These are phyloP conservation scores for Fusarium sp. DNA, from an alignment of 2,329 filamentous ascomycete genomes.

Conservation along the genomic window DNA sequence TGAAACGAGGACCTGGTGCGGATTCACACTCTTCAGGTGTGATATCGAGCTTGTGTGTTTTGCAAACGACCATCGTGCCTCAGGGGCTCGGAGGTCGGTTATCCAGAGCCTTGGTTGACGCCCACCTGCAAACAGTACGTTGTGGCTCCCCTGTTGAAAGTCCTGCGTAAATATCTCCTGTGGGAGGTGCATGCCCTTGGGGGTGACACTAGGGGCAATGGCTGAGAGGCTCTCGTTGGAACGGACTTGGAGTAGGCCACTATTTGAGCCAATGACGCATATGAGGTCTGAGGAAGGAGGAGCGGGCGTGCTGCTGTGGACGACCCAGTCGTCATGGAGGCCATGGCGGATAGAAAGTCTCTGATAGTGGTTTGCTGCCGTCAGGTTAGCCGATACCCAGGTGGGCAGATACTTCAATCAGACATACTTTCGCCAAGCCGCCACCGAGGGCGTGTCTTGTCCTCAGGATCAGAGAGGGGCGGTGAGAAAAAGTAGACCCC, in stretches of 20 bases:
- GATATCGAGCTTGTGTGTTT: conserved; percentile 57
- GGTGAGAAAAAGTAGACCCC: conserved; percentile 56
- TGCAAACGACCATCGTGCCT: conserved; percentile 48
- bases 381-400: background rate
- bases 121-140: conserved; percentile 64
- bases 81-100: conserved; percentile 57
- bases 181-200: conserved; percentile 36
- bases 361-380: conserved; percentile 49
- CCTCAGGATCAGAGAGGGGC: conserved; percentile 42
- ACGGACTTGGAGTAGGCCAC: conserved; percentile 57
- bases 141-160: conserved; percentile 57
- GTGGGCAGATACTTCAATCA: background rate
- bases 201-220: conserved; percentile 45
- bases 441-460: conserved; percentile 51
- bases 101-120: conserved; percentile 60
- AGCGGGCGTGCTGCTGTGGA: conserved; percentile 57
- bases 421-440: conserved; percentile 52
- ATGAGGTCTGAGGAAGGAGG: conserved; percentile 54
- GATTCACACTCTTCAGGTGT: conserved; percentile 62
- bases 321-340: conserved; percentile 46
- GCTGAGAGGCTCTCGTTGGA: conserved; percentile 49
- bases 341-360: conserved; percentile 46
- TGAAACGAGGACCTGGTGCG: conserved; percentile 64
- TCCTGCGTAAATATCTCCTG: conserved; percentile 62
- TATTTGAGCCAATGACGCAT: conserved; percentile 62